Conservation (phyloP, 495 filamentous ascomycete genomes). For the Mytilinidion resinicola region DNA sequence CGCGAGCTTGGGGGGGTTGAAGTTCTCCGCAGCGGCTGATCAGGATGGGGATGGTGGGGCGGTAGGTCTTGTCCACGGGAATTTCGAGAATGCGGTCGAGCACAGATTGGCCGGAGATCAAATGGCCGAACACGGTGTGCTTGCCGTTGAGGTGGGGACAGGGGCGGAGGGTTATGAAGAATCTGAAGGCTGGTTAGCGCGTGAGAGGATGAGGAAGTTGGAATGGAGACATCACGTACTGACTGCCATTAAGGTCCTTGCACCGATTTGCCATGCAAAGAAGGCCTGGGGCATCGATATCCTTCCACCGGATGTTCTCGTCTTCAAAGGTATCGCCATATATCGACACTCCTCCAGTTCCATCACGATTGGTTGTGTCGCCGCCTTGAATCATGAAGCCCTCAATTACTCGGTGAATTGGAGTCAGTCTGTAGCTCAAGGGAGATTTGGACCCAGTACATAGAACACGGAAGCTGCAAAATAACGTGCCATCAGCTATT, state of each 20-base stretch:
- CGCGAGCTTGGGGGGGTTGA: background rate
- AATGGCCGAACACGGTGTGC: conserved; percentile 83
- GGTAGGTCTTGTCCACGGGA: conserved; percentile 56
- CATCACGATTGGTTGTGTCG: conserved; percentile 76
- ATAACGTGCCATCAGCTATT: background rate
- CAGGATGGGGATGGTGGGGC: conserved; percentile 44
- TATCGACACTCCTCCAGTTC: conserved; percentile 70
- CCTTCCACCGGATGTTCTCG: conserved; percentile 79
- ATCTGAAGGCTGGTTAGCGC: conserved; percentile 30
- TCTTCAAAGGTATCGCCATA: conserved; percentile 89
- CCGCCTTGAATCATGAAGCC: conserved; percentile 98
- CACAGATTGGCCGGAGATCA: conserved; percentile 66
- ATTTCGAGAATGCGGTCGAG: conserved; percentile 64
- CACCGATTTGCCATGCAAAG: conserved; percentile 82
- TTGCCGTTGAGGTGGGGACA: conserved; percentile 80
- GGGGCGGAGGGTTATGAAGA: conserved; percentile 85
- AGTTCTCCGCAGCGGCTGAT: background rate
- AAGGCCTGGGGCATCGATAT: conserved; percentile 69
- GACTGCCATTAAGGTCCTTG: conserved; percentile 86
- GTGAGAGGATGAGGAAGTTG: background rate
- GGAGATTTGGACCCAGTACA: conserved; percentile 28
- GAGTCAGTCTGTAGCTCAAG: conserved; percentile 34
- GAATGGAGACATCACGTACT: conserved; percentile 36
- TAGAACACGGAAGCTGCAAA: conserved; percentile 33
- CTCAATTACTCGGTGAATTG: conserved; percentile 83